Conservation (phyloP, 805 yeast genomes). For the Phaffomyces thermotolerans region DNA sequence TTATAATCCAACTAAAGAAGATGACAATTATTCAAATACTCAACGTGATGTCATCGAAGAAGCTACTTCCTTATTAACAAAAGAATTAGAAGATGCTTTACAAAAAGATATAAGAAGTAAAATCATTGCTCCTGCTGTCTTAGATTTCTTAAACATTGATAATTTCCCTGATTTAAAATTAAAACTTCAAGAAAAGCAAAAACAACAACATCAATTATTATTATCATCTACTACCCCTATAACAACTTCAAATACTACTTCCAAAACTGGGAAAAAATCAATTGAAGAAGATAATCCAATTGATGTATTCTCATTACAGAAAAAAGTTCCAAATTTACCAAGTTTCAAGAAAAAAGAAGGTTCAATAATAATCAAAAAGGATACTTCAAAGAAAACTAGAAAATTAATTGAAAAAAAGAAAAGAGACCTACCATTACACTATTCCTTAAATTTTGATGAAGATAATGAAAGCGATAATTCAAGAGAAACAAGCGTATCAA, state of each 20-base stretch:
- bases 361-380: constrained; percentile 11
- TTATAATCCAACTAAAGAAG: constrained; percentile 15
- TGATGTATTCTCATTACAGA: constrained; percentile 18
- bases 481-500: constrained; percentile 6
- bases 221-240: background rate
- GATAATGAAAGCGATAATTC: constrained; percentile 8
- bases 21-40: constrained; percentile 4
- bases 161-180: constrained; percentile 44
- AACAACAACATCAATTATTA: background rate
- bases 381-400: constrained; percentile 3
- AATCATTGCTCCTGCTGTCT: constrained; percentile 59
- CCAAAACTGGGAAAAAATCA: no score
- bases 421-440: constrained; percentile 14
- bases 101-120: constrained; percentile 69
- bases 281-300: constrained; percentile 4
- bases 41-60: constrained; percentile 42
- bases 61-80: constrained; percentile 49
- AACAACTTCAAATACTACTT: background rate
- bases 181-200: constrained; percentile 19
- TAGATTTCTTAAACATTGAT: constrained; percentile 52
- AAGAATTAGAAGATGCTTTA: constrained; percentile 57
- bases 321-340: constrained; percentile 11
- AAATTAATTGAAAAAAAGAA: constrained; percentile 12
- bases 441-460: constrained; percentile 16
- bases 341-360: constrained; percentile 20